phyloP scores from a whole-genome alignment of 768 basidiomycete species.

The Mycena galericulata region DNA sequence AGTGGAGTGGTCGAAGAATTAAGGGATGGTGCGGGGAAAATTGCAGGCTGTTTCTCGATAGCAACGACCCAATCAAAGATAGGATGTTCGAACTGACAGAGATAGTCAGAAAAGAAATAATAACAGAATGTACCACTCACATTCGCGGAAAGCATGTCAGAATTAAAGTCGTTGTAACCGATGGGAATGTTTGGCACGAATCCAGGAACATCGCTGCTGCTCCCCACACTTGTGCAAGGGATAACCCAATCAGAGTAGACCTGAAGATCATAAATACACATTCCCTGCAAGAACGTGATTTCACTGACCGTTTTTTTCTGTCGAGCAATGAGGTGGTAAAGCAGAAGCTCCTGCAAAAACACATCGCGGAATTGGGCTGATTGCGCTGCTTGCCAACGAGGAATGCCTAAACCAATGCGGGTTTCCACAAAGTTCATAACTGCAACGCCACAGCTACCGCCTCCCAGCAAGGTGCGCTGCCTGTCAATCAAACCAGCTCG shows the following conservation, averaged over 20 bases:
- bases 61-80: constrained; percentile 2
- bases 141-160: neutral
- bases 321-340: constrained; percentile 6
- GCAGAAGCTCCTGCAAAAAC: neutral
- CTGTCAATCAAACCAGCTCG: neutral
- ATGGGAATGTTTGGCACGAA: neutral
- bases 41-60: neutral
- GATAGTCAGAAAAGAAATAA: neutral
- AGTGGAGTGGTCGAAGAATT: neutral
- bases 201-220: neutral
- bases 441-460: constrained; percentile 3
- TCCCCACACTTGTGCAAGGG: neutral
- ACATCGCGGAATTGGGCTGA: neutral
- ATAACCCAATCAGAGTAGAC: constrained; percentile 8
- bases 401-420: neutral
- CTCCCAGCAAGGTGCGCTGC: neutral
- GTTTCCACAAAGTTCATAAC: neutral
- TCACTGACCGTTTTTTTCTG: neutral
- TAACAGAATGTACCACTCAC: neutral
- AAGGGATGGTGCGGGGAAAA: neutral
- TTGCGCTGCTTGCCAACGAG: neutral
- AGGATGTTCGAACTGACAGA: neutral
- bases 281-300: neutral
- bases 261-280: neutral
- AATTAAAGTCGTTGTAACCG: constrained; percentile 6